Percentiles rank a stretch among this genome's conserved stretches.
Evolutionary conservation across 139 green algal species (phyloP).

Genomic region (Edaphochlamys debaryana): DNA sequence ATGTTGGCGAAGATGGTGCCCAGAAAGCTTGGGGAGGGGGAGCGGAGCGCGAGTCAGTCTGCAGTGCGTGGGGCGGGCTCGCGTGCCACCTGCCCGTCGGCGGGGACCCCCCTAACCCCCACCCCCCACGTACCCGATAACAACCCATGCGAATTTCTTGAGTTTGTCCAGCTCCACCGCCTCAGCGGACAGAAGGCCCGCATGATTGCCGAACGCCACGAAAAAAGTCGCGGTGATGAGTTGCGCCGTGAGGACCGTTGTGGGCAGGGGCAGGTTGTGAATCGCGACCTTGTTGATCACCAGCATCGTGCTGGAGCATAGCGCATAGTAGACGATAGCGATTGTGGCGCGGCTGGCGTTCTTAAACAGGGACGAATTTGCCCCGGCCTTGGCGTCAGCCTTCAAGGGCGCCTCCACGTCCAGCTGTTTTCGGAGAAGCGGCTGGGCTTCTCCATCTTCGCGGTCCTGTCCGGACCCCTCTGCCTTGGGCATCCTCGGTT

Average conservation of each 20-base stretch:
- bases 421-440: too few relatives aligned
- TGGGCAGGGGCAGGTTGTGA: constrained; percentile 48
- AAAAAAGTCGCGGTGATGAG: constrained; percentile 29
- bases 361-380: too few relatives aligned
- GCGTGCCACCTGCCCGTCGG: too few relatives aligned
- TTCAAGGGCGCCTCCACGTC: too few relatives aligned
- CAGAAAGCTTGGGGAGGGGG: constrained; percentile 38
- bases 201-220: not conserved
- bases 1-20: constrained; percentile 60
- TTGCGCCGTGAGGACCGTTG: constrained; percentile 50
- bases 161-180: constrained; percentile 39
- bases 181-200: constrained; percentile 35
- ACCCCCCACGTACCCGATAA: not conserved
- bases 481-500: too few relatives aligned
- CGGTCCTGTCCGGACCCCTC: too few relatives aligned
- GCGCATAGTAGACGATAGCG: constrained; percentile 45
- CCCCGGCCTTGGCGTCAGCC: too few relatives aligned
- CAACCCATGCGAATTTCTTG: constrained; percentile 48
- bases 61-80: too few relatives aligned
- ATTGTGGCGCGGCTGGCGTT: not conserved
- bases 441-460: too few relatives aligned
- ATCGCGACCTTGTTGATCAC: constrained; percentile 62
- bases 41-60: too few relatives aligned
- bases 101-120: too few relatives aligned
- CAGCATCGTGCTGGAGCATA: constrained; percentile 50